phyloP scores from a whole-genome alignment of 352 stramenopile species.

The Saprolegnia diclina region DNA sequence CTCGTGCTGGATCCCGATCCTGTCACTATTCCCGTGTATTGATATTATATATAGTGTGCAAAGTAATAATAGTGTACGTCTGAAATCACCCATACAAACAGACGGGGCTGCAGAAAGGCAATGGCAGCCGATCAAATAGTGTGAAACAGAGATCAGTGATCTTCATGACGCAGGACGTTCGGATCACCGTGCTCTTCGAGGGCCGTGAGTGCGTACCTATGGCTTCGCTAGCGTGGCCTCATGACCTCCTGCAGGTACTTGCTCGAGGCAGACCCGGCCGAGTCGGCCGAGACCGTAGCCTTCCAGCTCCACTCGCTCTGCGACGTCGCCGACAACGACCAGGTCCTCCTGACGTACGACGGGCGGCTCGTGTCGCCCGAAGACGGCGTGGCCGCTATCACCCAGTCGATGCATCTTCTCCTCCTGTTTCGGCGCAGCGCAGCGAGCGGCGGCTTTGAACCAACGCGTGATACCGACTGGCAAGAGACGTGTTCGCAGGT shows the following conservation, averaged over 20 bases:
- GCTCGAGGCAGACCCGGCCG: constrained; percentile 17
- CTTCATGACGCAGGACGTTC: neutral
- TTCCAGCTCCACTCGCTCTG: constrained; percentile 27
- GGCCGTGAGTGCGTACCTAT: constrained; percentile 9
- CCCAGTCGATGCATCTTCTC: constrained; percentile 1
- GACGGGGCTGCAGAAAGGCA: no score
- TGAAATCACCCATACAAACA: no score
- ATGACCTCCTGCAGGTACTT: constrained; percentile 22
- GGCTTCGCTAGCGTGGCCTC: neutral
- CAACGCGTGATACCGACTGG: constrained; percentile 16
- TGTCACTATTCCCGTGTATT: no score
- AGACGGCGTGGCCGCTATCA: constrained; percentile 1
- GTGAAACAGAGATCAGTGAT: no score
- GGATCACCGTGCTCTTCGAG: constrained; percentile 15
- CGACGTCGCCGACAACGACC: constrained; percentile 15
- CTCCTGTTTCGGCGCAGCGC: constrained; percentile 3
- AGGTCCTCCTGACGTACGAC: constrained; percentile 22
- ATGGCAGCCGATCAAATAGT: no score
- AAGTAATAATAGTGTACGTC: no score
- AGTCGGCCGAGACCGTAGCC: constrained; percentile 16
- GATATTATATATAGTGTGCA: no score
- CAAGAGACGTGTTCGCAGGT: constrained; percentile 17
- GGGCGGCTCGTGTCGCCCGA: neutral
- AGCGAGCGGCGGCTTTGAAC: neutral
- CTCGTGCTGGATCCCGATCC: neutral